phyloP scores from a whole-genome alignment of 108 stramenopile species.

The Cyclotella choctawhatcheeana region DNA sequence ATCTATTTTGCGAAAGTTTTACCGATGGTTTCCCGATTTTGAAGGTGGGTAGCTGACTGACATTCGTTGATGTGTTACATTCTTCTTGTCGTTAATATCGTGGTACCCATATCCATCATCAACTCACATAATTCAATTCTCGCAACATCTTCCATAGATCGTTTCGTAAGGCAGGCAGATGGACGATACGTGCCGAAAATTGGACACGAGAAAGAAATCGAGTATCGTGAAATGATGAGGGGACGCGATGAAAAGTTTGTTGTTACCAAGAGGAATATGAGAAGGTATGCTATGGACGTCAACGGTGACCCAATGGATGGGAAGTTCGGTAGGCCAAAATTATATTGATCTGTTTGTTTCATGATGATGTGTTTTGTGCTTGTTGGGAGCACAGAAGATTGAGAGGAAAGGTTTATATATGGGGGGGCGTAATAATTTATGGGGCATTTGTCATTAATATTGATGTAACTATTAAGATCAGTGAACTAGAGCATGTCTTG shows the following conservation, averaged over 20 bases:
- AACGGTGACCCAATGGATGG: neutral
- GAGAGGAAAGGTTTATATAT: no score
- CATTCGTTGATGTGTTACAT: neutral
- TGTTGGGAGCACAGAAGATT: no score
- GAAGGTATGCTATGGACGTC: conserved; percentile 18
- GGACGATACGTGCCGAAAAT: conserved; percentile 31
- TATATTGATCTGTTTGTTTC: no score
- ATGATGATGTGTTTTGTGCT: no score
- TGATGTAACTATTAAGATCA: no score
- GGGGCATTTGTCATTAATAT: no score
- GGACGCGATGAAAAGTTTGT: conserved; percentile 22
- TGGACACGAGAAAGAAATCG: conserved; percentile 39
- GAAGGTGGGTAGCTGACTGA: neutral
- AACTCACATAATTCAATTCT: no score
- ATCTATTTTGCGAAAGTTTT: conserved; percentile 46
- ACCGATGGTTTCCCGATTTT: conserved; percentile 54
- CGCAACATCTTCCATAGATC: neutral
- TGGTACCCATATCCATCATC: no score
- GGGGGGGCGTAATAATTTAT: no score
- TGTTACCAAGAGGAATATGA: conserved; percentile 26
- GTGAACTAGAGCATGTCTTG: no score
- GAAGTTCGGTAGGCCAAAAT: neutral
- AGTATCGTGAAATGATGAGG: conserved; percentile 32
- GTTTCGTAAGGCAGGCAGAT: conserved; percentile 22
- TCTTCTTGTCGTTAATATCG: no score